Evolutionary conservation across 345 rosid species (phyloP).

Genomic region (Hypericum perforatum): DNA sequence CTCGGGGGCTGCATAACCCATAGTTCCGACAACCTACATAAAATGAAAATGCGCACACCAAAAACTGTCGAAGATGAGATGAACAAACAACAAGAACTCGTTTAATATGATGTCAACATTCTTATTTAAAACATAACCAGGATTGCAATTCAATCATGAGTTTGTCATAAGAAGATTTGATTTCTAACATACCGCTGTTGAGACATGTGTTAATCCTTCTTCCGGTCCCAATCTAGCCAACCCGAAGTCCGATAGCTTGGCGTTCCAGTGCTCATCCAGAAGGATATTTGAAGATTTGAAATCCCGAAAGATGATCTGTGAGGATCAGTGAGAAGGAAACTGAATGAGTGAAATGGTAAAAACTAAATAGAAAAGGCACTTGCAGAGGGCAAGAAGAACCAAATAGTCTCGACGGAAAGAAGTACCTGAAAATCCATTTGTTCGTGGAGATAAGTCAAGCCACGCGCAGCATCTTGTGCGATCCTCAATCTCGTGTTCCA

Average conservation of each 20-base stretch:
- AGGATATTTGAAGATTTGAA: constrained; percentile 89
- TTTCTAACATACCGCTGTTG: constrained; percentile 56
- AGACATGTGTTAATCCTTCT: constrained; percentile 87
- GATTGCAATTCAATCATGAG: no score
- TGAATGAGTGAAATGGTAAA: background rate
- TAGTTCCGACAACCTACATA: constrained; percentile 73
- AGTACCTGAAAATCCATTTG: constrained; percentile 84
- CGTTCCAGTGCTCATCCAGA: constrained; percentile 76
- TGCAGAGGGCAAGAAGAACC: no score
- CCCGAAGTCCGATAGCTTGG: constrained; percentile 96
- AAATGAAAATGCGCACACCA: constrained; percentile 5
- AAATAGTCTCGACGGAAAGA: no score
- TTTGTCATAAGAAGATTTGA: no score
- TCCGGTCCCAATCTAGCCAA: constrained; percentile 87
- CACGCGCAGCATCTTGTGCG: constrained; percentile 89
- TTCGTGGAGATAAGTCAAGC: constrained; percentile 73
- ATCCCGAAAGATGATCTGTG: constrained; percentile 75
- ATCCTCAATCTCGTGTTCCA: constrained; percentile 78
- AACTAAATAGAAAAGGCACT: background rate
- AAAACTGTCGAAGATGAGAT: background rate
- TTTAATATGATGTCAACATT: no score
- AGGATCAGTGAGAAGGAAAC: constrained; percentile 8
- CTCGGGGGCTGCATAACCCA: constrained; percentile 93
- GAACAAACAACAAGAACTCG: no score
- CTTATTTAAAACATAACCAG: no score